Evolutionary conservation across 2,329 filamentous ascomycete genomes (phyloP).

Genomic region (Colletotrichum scovillei): DNA sequence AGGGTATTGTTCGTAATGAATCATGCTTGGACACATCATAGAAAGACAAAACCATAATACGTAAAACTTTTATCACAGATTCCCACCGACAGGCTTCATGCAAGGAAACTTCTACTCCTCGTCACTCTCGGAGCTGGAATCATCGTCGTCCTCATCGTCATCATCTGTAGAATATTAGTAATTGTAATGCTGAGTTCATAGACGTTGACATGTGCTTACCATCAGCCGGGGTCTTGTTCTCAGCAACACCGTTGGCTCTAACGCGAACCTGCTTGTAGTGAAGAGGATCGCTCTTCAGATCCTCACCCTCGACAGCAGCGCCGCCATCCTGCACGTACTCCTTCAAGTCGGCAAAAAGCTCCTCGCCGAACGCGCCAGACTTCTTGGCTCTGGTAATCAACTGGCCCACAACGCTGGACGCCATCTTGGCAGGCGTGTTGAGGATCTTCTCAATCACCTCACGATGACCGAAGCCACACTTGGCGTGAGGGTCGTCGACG

Average conservation of each 20-base stretch:
- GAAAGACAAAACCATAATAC: constrained; percentile 20
- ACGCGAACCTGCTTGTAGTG: constrained; percentile 32
- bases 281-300: constrained; percentile 29
- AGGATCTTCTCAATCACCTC: constrained; percentile 32
- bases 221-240: constrained; percentile 29
- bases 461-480: constrained; percentile 31
- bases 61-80: constrained; percentile 18
- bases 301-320: constrained; percentile 28
- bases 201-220: background rate
- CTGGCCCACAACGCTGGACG: constrained; percentile 25
- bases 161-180: constrained; percentile 4
- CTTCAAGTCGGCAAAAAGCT: constrained; percentile 30
- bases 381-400: constrained; percentile 31
- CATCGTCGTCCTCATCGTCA: constrained; percentile 28
- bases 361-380: constrained; percentile 25
- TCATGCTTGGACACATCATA: constrained; percentile 25
- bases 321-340: constrained; percentile 31
- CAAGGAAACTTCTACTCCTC: constrained; percentile 13
- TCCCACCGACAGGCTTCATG: background rate
- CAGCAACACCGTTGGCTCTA: constrained; percentile 1
- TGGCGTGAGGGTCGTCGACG: constrained; percentile 26
- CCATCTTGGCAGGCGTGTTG: constrained; percentile 31
- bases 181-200: too few species aligned
- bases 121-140: constrained; percentile 32
- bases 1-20: constrained; percentile 33